These are phyloP conservation scores for Globisporangium camurandrum DNA, from an alignment of 352 stramenopile genomes.

Conservation along the genomic window DNA sequence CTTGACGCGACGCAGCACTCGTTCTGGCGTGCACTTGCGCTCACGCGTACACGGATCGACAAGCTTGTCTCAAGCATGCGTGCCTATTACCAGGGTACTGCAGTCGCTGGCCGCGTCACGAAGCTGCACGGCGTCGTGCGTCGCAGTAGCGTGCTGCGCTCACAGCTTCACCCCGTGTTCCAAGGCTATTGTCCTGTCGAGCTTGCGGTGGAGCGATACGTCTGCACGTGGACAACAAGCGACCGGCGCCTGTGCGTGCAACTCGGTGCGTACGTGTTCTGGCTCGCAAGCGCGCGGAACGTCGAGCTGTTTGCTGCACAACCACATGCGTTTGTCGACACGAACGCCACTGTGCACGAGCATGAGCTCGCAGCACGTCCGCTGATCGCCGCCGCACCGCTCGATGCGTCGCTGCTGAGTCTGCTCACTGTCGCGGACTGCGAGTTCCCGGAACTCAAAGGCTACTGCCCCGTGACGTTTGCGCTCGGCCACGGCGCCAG, in stretches of 20 bases:
- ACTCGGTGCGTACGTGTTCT: constrained; percentile 26
- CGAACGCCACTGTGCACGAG: constrained; percentile 3
- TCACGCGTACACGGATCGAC: constrained; percentile 18
- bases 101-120: constrained; percentile 18
- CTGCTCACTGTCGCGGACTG: constrained; percentile 54
- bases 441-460: constrained; percentile 64
- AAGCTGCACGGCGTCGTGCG: constrained; percentile 25
- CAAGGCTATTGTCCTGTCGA: constrained; percentile 58
- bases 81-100: constrained; percentile 14
- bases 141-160: constrained; percentile 14
- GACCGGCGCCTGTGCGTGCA: constrained; percentile 39
- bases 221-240: constrained; percentile 12
- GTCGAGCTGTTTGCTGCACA: constrained; percentile 22
- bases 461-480: constrained; percentile 71
- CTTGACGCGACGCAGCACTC: constrained; percentile 26
- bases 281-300: constrained; percentile 30
- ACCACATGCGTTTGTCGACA: constrained; percentile 27
- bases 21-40: constrained; percentile 35
- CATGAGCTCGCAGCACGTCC: background rate
- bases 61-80: constrained; percentile 14
- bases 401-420: constrained; percentile 58
- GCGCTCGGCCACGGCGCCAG: constrained; percentile 21
- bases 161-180: constrained; percentile 26
- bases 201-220: constrained; percentile 27
- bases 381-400: constrained; percentile 11